These are phyloP conservation scores for Santalum album DNA, from an alignment of 164 flowering plant species.

Conservation along the genomic window DNA sequence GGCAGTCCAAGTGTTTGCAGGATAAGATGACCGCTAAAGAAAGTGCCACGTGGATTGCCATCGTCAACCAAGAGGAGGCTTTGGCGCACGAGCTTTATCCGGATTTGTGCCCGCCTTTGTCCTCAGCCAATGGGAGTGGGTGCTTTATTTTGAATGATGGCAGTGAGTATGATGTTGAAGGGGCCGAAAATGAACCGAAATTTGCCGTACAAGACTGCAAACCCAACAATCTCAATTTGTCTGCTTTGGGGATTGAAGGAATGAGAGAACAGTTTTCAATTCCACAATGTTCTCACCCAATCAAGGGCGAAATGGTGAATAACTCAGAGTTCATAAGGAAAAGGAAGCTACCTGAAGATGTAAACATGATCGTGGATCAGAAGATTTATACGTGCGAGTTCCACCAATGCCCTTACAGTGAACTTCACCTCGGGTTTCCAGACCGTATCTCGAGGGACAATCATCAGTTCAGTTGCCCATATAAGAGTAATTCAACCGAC, in stretches of 20 bases:
- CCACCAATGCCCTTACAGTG: conserved; percentile 36
- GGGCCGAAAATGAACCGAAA: conserved; percentile 28
- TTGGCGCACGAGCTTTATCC: conserved; percentile 41
- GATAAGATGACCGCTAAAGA: conserved; percentile 62
- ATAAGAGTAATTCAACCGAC: conserved; percentile 13
- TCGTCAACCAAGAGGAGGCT: conserved; percentile 44
- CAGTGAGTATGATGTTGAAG: conserved; percentile 53
- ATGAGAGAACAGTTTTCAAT: conserved; percentile 14
- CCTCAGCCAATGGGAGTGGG: conserved; percentile 32
- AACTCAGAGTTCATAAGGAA: conserved; percentile 32
- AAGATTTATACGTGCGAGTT: conserved; percentile 40
- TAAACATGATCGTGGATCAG: conserved; percentile 22
- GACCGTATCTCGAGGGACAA: conserved; percentile 44
- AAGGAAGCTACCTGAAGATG: conserved; percentile 31
- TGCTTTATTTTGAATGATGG: conserved; percentile 26
- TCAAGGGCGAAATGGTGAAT: conserved; percentile 25
- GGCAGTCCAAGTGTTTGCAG: conserved; percentile 60
- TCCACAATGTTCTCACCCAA: conserved; percentile 14
- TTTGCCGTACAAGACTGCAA: conserved; percentile 34
- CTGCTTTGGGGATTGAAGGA: conserved; percentile 12
- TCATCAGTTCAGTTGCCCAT: conserved; percentile 40
- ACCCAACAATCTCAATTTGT: conserved; percentile 18
- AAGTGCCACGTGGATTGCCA: conserved; percentile 50
- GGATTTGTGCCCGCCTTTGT: conserved; percentile 26
- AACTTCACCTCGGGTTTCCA: conserved; percentile 30